Evolutionary conservation across 331 rosid species (phyloP), one percentile per base, ranked within the genome.

Genomic region (Cydonia oblonga): DNA sequence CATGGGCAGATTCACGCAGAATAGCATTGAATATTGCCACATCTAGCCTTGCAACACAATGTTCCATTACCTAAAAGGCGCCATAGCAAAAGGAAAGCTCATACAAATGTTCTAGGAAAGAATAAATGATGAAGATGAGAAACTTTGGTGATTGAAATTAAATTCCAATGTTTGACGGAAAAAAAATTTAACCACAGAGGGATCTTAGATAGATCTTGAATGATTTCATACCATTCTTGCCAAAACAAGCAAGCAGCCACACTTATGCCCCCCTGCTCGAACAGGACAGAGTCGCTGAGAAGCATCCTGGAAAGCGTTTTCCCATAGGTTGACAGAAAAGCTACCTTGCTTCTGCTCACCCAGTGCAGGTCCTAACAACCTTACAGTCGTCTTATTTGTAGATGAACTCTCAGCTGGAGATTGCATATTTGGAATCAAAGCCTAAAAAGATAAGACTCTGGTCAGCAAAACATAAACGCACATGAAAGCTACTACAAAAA

Each of bases 11-110:
- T 86, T 95, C 99, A 26, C 98, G 90, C 78, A 95, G 86, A 77
- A 91, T 88, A 62, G 97, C 99, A 83, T 95, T 95, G 82, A 95
- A 88, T 96, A 95, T 95, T 3, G 99, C 99, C 79, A 88, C 87
- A 71, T 95, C 99, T 52, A 95, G 85, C 81, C 97, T 95, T 64
- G 92, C 83, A 64, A 89, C 71, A 82, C 97, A 88, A 7, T 86
- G 90, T 73, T 86, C 96, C 99, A 95, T 95, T 64, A 91, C 96
- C 99, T 95, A 81, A 58, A 64, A 72, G 67, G 77, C 54, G 71
- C 56, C 63, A 60, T 71, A 25, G 69, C 64, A 79, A 53, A 54
- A 30, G 60, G 71, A 68, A 79, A 72, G 72, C 60, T 62, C n/a
- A 68, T 14, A 59, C 52, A 68, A 25, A 12, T 28, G 42, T 57